Percentiles rank a stretch among this genome's conserved stretches.
Conservation (phyloP, 2,329 filamentous ascomycete genomes). For the Orbilia javanica region DNA sequence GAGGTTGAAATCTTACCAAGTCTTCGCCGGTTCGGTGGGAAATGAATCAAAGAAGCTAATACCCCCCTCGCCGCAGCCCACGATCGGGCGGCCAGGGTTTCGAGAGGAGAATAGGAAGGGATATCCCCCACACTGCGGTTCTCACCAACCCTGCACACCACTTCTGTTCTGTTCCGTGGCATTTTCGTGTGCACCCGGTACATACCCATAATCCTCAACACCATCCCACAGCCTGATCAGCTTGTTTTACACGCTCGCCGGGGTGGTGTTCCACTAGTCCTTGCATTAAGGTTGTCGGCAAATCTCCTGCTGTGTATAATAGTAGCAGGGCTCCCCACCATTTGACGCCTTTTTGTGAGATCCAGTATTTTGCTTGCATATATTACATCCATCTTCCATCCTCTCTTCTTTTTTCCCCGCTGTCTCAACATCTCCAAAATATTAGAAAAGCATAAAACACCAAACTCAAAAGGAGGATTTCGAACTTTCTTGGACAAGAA, state of each 20-base stretch:
- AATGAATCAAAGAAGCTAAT: slow-evolving; percentile 17
- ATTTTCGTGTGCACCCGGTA: slow-evolving; percentile 38
- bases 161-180: slow-evolving; percentile 38
- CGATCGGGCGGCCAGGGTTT: slow-evolving; percentile 42
- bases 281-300: slow-evolving; percentile 54
- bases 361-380: slow-evolving; percentile 22
- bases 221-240: slow-evolving; percentile 40
- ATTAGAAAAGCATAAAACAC: slow-evolving; percentile 25
- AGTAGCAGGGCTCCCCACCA: slow-evolving; percentile 47
- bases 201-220: slow-evolving; percentile 21
- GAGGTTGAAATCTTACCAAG: slow-evolving; percentile 46
- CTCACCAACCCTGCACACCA: slow-evolving; percentile 30
- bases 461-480: slow-evolving; percentile 12
- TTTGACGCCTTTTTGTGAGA: slow-evolving; percentile 8
- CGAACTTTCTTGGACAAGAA: slow-evolving; percentile 13
- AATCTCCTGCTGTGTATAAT: slow-evolving; percentile 44
- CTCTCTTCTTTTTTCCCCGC: slow-evolving; percentile 24
- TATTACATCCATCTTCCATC: slow-evolving; percentile 25
- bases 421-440: slow-evolving; percentile 51
- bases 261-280: slow-evolving; percentile 37
- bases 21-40: slow-evolving; percentile 28
- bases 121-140: slow-evolving; percentile 41
- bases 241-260: slow-evolving; percentile 37
- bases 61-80: slow-evolving; percentile 32
- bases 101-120: slow-evolving; percentile 33